phyloP scores from a whole-genome alignment of 2,329 filamentous ascomycete genomes.

The Hansfordia pulvinata region DNA sequence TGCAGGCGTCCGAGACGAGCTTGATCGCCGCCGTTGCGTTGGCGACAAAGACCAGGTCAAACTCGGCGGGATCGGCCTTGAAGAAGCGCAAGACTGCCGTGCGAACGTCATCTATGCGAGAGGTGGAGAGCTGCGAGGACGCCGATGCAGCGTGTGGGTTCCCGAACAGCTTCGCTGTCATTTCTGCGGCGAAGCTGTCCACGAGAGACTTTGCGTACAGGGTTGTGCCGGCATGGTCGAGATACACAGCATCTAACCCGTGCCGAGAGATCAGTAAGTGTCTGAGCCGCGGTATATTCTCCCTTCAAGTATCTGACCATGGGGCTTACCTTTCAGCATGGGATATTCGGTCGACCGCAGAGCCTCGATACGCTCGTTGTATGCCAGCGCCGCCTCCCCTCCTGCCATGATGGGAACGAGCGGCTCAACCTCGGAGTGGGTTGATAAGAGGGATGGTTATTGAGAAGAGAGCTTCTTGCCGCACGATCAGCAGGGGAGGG shows the following conservation, averaged over 20 bases:
- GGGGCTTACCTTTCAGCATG: slow-evolving; percentile 52
- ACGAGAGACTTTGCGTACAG: slow-evolving; percentile 69
- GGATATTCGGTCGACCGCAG: slow-evolving; percentile 51
- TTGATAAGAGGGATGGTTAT: too few relatives aligned
- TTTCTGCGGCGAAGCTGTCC: slow-evolving; percentile 64
- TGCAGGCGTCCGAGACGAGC: slow-evolving; percentile 57
- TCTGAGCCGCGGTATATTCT: too few relatives aligned
- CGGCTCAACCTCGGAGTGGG: too few relatives aligned
- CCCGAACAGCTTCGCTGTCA: slow-evolving; percentile 68
- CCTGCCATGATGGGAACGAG: slow-evolving; percentile 16
- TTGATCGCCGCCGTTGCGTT: slow-evolving; percentile 52
- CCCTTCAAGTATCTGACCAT: too few relatives aligned
- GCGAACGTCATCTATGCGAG: slow-evolving; percentile 63
- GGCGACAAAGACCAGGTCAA: slow-evolving; percentile 60
- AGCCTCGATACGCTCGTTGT: slow-evolving; percentile 44
- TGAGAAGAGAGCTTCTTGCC: too few relatives aligned
- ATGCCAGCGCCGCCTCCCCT: slow-evolving; percentile 22
- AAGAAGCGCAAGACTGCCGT: slow-evolving; percentile 62
- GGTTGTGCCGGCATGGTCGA: slow-evolving; percentile 94
- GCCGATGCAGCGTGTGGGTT: slow-evolving; percentile 84
- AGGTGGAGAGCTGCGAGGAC: slow-evolving; percentile 65
- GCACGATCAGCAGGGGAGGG: too few relatives aligned
- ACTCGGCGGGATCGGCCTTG: slow-evolving; percentile 65
- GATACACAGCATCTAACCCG: slow-evolving; percentile 56
- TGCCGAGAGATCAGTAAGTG: too few relatives aligned